Base-by-base conservation (phyloP, 2,329 filamentous ascomycete species). In the Trichophyton mentagrophytes region DNA sequence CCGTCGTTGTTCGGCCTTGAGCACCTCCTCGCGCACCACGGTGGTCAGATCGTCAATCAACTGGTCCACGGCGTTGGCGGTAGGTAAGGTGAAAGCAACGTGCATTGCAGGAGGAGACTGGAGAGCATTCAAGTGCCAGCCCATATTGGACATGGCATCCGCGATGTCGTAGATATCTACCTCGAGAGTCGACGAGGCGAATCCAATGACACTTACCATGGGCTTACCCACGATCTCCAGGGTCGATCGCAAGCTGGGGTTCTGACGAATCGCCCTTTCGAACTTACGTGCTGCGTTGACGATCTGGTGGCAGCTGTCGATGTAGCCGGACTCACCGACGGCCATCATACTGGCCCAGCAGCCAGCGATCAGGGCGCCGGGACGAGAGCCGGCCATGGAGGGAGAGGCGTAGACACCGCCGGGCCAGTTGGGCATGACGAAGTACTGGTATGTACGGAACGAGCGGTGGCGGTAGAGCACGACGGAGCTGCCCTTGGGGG, bases 351-450 rank as follows among this genome's bases (percentile, higher is more conserved):
- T 90, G 1, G 91, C 86, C 93, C 95, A 99, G 79, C 91, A 96
- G 56, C 89, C 92, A 0, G 93, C 93, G 66, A 99, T 99, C 61
- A 99, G 80, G 1, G 93, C 91, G 55, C 93, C 93, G 0, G 93
- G 92, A 0, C 93, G 85, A 0, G 89, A 95, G 4, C 93, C 93
- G 0, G 93, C 92, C 59, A 97, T 88, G 3, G 87, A 88, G 0
- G 93, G 93, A 1, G 89, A 95, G 46, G 90, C 93, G 73, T 99
- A 99, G 7, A 99, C 90, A 68, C 93, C 93, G 62, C 93, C 93
- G 8, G 88, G 85, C 93, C 93, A 99, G 75, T 95, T 89, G 5
- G 93, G 87, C 36, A 87, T 89, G 71, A 99, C 87, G 74, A 96
- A 99, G 80, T 99, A 99, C 75, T 99, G 93, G 74, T 96, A 92